Percentiles rank a stretch among this genome's conserved stretches.
Evolutionary conservation across 108 stramenopile species (phyloP).

Genomic region (Epipyxis sp.): DNA sequence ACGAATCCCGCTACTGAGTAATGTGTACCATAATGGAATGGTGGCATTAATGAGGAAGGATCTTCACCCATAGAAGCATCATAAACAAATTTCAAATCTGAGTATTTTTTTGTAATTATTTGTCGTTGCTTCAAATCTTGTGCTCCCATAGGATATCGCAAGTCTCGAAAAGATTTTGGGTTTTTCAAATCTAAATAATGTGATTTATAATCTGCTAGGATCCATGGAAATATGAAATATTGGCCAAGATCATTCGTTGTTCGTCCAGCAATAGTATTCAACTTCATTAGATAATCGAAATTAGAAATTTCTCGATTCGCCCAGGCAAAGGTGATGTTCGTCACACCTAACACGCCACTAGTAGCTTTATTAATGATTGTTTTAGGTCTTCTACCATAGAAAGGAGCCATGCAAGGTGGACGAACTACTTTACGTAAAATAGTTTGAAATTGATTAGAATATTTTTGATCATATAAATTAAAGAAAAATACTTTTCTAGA

Average conservation of each 20-base stretch:
- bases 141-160: slow-evolving; percentile 45
- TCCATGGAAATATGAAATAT: slow-evolving; percentile 57
- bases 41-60: not conserved
- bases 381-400: not conserved
- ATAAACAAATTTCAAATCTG: not conserved
- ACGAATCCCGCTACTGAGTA: slow-evolving; percentile 44
- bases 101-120: slow-evolving; percentile 4
- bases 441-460: not conserved
- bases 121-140: slow-evolving; percentile 25
- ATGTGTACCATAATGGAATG: slow-evolving; percentile 38
- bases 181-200: slow-evolving; percentile 25
- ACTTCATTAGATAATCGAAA: slow-evolving; percentile 46
- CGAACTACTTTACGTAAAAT: not conserved
- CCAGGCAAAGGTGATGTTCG: slow-evolving; percentile 39
- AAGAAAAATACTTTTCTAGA: not conserved
- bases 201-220: slow-evolving; percentile 33
- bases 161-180: slow-evolving; percentile 38
- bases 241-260: slow-evolving; percentile 51
- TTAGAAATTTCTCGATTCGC: slow-evolving; percentile 35
- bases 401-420: not conserved
- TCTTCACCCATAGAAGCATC: slow-evolving; percentile 18
- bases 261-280: slow-evolving; percentile 46
- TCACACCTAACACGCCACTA: not conserved
- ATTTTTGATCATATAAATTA: not conserved
- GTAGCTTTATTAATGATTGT: not conserved